Evolutionary conservation across 495 filamentous ascomycete genomes (phyloP), one percentile per base, ranked within the genome.

Genomic region (Penicillium simplicissimum): DNA sequence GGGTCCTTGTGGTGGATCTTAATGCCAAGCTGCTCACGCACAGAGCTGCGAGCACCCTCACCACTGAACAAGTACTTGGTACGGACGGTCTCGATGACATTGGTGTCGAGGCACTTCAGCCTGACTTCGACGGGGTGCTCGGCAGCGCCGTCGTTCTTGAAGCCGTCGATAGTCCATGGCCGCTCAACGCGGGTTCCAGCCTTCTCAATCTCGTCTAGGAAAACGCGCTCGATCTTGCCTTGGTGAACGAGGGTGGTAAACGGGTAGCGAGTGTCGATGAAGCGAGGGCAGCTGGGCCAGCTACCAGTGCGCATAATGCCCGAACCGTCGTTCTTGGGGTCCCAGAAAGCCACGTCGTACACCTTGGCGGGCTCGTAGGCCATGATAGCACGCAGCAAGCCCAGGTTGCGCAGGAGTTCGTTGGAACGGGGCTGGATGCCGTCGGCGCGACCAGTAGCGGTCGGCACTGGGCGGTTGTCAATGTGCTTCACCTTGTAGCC

Each of bases 61-160:
- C 84, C 86, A 68, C 82, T 83, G 73, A 87, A 88, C 3, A 88
- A 74, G 67, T 88, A 88, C 73, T 87, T 88, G 58, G 86, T 70
- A 45, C 83, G 79, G 8, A 88, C 75, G 7, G 74, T 93, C 71
- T 91, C 86, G 52, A 82, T 82, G 19, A 80, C 78, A 54, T 87
- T 85, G 37, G 88, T 90, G 67, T 96, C 88, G 43, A 92, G 76
- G 65, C 89, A 88, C 74, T 89, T 87, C 35, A 96, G 77, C 63
- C 84, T 80, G 13, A 95, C 91, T 81, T 84, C 76, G 8, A 88
- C 81, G 7, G 85, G 86, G 70, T 88, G 86, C 4, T 69, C 71
- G 63, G 87, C 82, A 52, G 76, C 67, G 15, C 82, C 84, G 68
- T 85, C 82, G 51, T 85, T 87, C 56, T 81, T 76, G 68, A 88